Conservation (phyloP, 768 basidiomycete genomes). For the Boletus subparvulus region DNA sequence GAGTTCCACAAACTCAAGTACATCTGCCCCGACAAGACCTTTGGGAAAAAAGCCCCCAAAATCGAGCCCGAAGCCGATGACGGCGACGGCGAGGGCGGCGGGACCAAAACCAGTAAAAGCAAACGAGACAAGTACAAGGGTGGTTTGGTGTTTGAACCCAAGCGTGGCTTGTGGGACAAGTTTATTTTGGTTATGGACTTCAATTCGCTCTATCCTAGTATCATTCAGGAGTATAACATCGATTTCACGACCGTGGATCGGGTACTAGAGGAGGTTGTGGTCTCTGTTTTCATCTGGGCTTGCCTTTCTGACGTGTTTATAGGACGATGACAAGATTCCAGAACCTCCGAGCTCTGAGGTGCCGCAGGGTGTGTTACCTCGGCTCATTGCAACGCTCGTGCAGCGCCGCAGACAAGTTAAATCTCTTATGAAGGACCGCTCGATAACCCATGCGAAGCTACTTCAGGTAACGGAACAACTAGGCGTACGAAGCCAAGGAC, state of each 20-base stretch:
- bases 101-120: conserved; percentile 53
- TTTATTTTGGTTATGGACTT: conserved; percentile 99
- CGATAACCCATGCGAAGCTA: conserved; percentile 67
- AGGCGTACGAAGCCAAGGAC: not conserved
- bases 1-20: conserved; percentile 97
- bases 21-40: conserved; percentile 93
- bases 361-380: conserved; percentile 87
- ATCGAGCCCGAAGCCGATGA: conserved; percentile 53
- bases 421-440: conserved; percentile 88
- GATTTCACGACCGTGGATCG: conserved; percentile 95
- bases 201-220: conserved; percentile 98
- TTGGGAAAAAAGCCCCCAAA: conserved; percentile 69
- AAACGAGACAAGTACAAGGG: conserved; percentile 98
- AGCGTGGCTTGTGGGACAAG: conserved; percentile 94
- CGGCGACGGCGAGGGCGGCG: conserved; percentile 45
- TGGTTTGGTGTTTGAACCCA: conserved; percentile 96
- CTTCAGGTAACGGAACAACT: conserved; percentile 62
- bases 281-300: not conserved
- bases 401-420: conserved; percentile 89
- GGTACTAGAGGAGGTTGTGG: conserved; percentile 53
- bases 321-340: conserved; percentile 83
- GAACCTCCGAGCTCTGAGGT: conserved; percentile 76
- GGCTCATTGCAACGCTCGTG: conserved; percentile 96
- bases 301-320: not conserved
- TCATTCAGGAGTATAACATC: conserved; percentile 99